Base-by-base conservation (phyloP, 306 rosid genomes). In the Gastrolobium villosum region DNA sequence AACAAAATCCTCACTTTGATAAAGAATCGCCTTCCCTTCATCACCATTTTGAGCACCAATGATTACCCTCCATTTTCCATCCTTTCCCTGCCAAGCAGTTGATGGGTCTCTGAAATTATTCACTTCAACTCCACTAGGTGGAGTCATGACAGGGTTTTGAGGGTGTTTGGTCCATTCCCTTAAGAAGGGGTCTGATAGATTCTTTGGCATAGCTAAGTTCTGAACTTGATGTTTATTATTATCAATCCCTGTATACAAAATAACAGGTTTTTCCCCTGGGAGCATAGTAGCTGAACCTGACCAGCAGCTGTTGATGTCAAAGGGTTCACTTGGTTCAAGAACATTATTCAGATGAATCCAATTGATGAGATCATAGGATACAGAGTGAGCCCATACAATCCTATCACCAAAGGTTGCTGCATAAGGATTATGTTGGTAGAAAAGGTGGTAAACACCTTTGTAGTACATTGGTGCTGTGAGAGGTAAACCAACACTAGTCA, bases 301-400 rank as follows among this genome's bases (percentile, higher is more conserved):
- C 89, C 88, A 87, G 61, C 90, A 89, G 49, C 93, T 89, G 9
- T 83, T 89, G 44, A 75, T 74, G 60, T 89, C 93, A 79, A 7
- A 86, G 1, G 86, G 76, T 0, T 82, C 85, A 44, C 81, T 80
- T 13, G 93, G 93, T 32, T 70, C 85, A 45, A 89, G 4, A 34
- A 90, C 86, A 48, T 72, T 46, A 11, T 84, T 80, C 7, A 85
- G 70, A 72, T 85, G 89, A 77, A 85, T 61, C 91, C 93, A 87
- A 55, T 87, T 83, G 53, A 89, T 84, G 31, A 89, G 88, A 70
- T 89, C 88, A 75, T 81, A 75, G 60, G 93, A 87, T 15, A 87
- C 72, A 34, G 93, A 89, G 67, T 87, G 93, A 69, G 81, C 93
- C 91, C 93, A 89, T 6, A 85, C 53, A 6, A 89, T 89, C 60